Conservation (phyloP, 768 basidiomycete genomes). For the Suillus hirtellus region DNA sequence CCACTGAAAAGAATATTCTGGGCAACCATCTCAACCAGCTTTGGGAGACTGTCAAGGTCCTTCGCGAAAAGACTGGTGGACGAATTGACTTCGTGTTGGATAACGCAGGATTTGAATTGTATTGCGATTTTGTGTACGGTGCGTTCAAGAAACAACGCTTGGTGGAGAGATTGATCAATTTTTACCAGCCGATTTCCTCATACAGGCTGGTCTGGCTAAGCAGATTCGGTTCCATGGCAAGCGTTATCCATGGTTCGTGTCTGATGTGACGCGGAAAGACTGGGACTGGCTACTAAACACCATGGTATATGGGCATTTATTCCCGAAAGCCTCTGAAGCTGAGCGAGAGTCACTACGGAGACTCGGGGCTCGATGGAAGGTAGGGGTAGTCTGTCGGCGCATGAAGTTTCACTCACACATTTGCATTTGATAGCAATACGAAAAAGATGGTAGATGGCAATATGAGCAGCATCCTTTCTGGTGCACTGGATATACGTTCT, state of each 20-base stretch:
- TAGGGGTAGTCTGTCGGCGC: slow-evolving; percentile 24
- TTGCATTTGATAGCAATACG: slow-evolving; percentile 65
- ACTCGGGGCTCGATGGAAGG: slow-evolving; percentile 90
- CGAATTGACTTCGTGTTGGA: slow-evolving; percentile 83
- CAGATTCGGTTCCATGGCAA: slow-evolving; percentile 95
- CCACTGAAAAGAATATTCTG: slow-evolving; percentile 94
- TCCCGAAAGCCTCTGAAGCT: slow-evolving; percentile 76
- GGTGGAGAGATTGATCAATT: slow-evolving; percentile 9
- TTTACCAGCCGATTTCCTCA: slow-evolving; percentile 81
- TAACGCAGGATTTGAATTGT: slow-evolving; percentile 83
- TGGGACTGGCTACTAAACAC: slow-evolving; percentile 91
- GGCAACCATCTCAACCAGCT: slow-evolving; percentile 76
- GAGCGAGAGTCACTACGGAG: slow-evolving; percentile 80
- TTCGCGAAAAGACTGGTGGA: slow-evolving; percentile 70
- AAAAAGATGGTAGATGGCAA: slow-evolving; percentile 89
- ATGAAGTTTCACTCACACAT: neutral
- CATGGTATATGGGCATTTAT: slow-evolving; percentile 90
- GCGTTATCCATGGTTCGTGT: slow-evolving; percentile 93
- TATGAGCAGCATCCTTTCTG: slow-evolving; percentile 95
- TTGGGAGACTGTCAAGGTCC: slow-evolving; percentile 72
- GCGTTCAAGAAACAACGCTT: slow-evolving; percentile 21
- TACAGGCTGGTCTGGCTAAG: slow-evolving; percentile 84
- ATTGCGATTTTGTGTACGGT: slow-evolving; percentile 88
- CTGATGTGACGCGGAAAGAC: slow-evolving; percentile 90
- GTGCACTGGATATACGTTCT: slow-evolving; percentile 96